Evolutionary conservation across 2,329 filamentous ascomycete genomes (phyloP).

Genomic region (Fusarium sp.): DNA sequence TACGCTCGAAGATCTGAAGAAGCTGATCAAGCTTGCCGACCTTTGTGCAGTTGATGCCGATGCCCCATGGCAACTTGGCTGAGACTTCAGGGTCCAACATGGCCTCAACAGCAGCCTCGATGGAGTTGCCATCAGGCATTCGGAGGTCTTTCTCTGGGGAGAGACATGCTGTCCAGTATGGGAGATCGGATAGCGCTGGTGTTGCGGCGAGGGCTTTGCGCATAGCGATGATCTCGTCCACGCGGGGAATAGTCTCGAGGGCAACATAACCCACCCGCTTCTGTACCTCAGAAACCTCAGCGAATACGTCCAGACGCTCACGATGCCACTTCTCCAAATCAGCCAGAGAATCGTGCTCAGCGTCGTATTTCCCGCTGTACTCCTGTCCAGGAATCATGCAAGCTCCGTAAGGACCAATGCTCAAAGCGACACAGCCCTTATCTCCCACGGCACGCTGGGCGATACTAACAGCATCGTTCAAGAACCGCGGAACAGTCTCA

Average conservation of each 20-base stretch:
- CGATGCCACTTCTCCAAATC: conserved; percentile 67
- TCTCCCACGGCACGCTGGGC: conserved; percentile 50
- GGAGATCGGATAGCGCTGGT: conserved; percentile 44
- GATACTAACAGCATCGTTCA: conserved; percentile 59
- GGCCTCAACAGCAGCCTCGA: conserved; percentile 48
- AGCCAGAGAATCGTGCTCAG: conserved; percentile 55
- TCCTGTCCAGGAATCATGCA: conserved; percentile 74
- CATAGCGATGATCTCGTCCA: conserved; percentile 70
- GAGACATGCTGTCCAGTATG: conserved; percentile 72
- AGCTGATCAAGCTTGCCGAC: conserved; percentile 69
- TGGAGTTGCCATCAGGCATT: conserved; percentile 67
- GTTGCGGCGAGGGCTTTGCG: conserved; percentile 55
- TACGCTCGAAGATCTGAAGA: conserved; percentile 65
- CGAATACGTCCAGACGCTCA: conserved; percentile 64
- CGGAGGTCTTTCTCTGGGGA: conserved; percentile 65
- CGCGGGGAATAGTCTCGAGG: conserved; percentile 73
- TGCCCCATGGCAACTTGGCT: conserved; percentile 62
- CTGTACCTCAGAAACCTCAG: conserved; percentile 50
- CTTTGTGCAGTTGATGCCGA: conserved; percentile 78
- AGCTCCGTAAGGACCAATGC: conserved; percentile 74
- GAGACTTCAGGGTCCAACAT: conserved; percentile 51
- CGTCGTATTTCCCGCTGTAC: conserved; percentile 71
- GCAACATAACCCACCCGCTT: conserved; percentile 65
- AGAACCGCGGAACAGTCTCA: conserved; percentile 53
- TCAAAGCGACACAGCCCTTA: conserved; percentile 61